These are phyloP conservation scores for Citrus mangshanensis DNA, from an alignment of 345 rosid species.

Conservation along the genomic window DNA sequence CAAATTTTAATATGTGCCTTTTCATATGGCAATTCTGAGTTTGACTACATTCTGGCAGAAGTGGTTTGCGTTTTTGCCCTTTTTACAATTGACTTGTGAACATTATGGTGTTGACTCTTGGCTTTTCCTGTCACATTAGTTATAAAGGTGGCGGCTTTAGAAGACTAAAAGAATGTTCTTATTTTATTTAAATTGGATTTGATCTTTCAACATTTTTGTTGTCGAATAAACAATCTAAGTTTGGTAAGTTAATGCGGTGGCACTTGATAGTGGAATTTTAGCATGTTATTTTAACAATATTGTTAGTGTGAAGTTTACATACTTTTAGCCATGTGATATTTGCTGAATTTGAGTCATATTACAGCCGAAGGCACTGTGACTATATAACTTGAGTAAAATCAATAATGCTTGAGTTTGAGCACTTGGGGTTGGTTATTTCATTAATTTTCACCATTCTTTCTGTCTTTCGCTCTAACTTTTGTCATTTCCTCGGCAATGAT, in stretches of 20 bases:
- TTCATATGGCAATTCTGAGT: background rate
- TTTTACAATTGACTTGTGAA: background rate
- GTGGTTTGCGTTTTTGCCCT: background rate
- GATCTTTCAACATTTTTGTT: background rate
- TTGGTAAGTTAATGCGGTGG: background rate
- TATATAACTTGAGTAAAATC: background rate
- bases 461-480: background rate
- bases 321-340: background rate
- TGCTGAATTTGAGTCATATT: background rate
- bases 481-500: background rate
- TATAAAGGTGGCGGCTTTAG: background rate
- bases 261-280: background rate
- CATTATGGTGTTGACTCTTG: background rate
- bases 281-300: background rate
- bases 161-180: background rate
- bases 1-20: background rate
- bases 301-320: background rate
- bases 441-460: background rate
- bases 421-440: background rate
- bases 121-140: background rate
- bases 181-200: background rate
- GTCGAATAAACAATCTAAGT: background rate
- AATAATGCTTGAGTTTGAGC: background rate
- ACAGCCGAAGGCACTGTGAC: background rate
- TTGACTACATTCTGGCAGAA: background rate